Percentiles rank a stretch among this genome's conserved stretches.
Evolutionary conservation across 805 yeast genomes (phyloP).

Genomic region (Zygosaccharomyces lentus): DNA sequence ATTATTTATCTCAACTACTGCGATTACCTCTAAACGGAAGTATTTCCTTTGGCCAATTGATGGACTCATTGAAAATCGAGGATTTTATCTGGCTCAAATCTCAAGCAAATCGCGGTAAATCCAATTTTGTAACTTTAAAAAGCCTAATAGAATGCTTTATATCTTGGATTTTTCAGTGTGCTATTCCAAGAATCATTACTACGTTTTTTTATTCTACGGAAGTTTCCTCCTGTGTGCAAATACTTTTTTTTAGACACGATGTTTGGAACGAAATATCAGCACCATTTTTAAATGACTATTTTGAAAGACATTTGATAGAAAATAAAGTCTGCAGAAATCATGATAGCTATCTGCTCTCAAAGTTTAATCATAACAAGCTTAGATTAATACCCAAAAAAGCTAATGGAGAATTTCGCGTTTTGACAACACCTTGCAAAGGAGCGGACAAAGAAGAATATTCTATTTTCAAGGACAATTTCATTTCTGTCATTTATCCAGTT

Average conservation of each 20-base stretch:
- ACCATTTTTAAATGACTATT: conserved; percentile 43
- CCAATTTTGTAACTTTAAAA: conserved; percentile 41
- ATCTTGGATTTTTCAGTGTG: conserved; percentile 51
- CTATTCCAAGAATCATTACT: conserved; percentile 45
- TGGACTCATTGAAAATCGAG: conserved; percentile 32
- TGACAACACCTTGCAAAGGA: conserved; percentile 50
- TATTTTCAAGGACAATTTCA: conserved; percentile 36
- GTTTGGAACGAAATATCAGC: conserved; percentile 49
- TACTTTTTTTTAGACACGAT: conserved; percentile 52
- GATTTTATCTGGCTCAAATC: conserved; percentile 56
- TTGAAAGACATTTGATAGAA: conserved; percentile 35
- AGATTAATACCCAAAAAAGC: conserved; percentile 56
- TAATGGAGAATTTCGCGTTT: conserved; percentile 49
- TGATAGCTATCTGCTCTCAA: conserved; percentile 20
- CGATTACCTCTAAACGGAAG: conserved; percentile 37
- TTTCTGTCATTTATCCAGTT: conserved; percentile 43
- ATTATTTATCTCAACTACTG: conserved; percentile 38
- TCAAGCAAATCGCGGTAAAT: conserved; percentile 31
- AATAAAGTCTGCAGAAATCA: conserved; percentile 18
- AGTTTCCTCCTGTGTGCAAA: conserved; percentile 38
- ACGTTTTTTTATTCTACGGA: conserved; percentile 68
- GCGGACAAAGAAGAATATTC: conserved; percentile 32
- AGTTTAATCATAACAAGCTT: conserved; percentile 38
- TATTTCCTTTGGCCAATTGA: conserved; percentile 34
- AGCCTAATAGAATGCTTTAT: conserved; percentile 41